Evolutionary conservation across 352 stramenopile genomes (phyloP), one percentile per base, ranked within the genome.

Genomic region (Phytophthora sp.): DNA sequence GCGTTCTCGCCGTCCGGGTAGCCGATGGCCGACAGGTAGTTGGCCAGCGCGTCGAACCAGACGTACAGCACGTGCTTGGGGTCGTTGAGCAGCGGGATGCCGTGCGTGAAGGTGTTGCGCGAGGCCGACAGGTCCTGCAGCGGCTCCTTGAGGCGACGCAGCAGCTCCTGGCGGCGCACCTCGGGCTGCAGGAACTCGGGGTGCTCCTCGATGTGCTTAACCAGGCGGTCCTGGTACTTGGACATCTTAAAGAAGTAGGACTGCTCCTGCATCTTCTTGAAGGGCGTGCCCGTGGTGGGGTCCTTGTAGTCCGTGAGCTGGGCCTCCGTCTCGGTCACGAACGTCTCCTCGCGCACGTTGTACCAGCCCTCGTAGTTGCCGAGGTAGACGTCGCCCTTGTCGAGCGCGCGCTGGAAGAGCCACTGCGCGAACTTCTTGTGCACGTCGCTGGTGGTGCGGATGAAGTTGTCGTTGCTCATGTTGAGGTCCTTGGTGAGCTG

Each of bases 161-260:
- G 68, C 61, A 99, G 98, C 54, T 96, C 83, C 64, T 98, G 97
- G 24, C 95, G 87, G 72, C 98, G 92, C 58, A 91, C 77, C 66
- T 99, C 96, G 7, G 97, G 97, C 71, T 98, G 94, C 49, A 99
- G 88, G 70, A 99, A 99, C 20, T 96, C 74, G 1, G 97, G 96
- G 76, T 99, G 84, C 43, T 90, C 79, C 56, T 98, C 74, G 66
- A 99, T 98, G 70, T 99, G 88, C 64, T 98, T 77, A 38, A 99
- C 70, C n/a, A 99, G 82, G 21, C 76, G 82, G 24, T 97, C 71
- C 62, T 99, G 95, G 74, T 99, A 99, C 55, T 98, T 98, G 66
- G 91, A 97, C 97, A 99, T 99, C 68, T 93, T 96, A 83, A 99
- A 99, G 69, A 99, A 99, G 82, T 99, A 99, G 54, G 89, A 98